These are phyloP conservation scores for Pilaira anomala DNA, from an alignment of 192 early-diverging fungal species.

Conservation along the genomic window DNA sequence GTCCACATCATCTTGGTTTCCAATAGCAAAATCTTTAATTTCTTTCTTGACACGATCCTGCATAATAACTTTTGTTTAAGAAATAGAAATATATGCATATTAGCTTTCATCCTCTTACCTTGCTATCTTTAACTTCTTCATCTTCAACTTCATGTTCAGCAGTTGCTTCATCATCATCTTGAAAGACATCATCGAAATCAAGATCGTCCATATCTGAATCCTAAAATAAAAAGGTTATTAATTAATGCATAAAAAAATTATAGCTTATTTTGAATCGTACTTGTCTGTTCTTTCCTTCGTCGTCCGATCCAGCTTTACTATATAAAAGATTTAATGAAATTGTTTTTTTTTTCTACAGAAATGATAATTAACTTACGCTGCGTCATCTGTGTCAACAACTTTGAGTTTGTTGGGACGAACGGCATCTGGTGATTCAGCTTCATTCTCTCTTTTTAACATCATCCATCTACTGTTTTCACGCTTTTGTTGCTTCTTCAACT, in stretches of 20 bases:
- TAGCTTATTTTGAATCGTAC: background rate
- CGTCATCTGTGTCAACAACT: constrained; percentile 43
- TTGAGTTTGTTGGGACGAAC: constrained; percentile 20
- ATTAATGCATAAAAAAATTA: background rate
- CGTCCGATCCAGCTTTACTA: constrained; percentile 13
- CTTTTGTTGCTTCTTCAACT: constrained; percentile 37
- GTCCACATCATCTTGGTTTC: constrained; percentile 38
- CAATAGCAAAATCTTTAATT: constrained; percentile 29
- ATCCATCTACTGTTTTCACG: constrained; percentile 46
- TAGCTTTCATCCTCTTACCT: constrained; percentile 33
- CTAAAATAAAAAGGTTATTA: constrained; percentile 9
- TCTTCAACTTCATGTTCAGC: constrained; percentile 68
- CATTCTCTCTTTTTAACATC: constrained; percentile 47
- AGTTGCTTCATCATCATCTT: constrained; percentile 76
- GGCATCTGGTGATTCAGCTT: constrained; percentile 29
- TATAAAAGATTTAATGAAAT: background rate
- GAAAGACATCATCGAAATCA: constrained; percentile 78
- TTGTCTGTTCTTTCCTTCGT: constrained; percentile 7
- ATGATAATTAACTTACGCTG: constrained; percentile 25
- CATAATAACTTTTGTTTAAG: no score
- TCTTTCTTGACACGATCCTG: constrained; percentile 43
- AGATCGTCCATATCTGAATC: constrained; percentile 63
- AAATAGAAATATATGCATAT: no score
- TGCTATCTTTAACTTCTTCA: constrained; percentile 57
- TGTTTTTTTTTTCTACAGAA: no score